These are phyloP conservation scores for Plenodomus biglobosus DNA, from an alignment of 2,329 filamentous ascomycete genomes.

Conservation along the genomic window DNA sequence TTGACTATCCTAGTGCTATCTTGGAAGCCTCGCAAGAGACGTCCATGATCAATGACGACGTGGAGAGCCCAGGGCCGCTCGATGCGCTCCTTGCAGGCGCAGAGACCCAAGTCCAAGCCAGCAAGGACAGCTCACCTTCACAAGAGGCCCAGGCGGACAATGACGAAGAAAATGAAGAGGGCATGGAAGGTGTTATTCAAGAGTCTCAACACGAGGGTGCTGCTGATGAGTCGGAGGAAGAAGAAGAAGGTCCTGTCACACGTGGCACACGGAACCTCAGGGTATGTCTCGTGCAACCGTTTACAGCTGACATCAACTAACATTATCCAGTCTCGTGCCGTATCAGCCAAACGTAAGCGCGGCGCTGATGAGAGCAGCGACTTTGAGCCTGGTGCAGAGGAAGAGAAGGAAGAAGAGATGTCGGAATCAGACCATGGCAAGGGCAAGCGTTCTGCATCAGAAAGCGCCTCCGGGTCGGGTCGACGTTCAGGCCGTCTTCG, in stretches of 20 bases:
- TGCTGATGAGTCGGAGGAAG: constrained; percentile 52
- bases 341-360: constrained; percentile 38
- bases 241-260: constrained; percentile 58
- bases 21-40: constrained; percentile 58
- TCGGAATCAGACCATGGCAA: constrained; percentile 55
- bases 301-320: constrained; percentile 18
- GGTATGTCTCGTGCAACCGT: constrained; percentile 11
- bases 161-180: constrained; percentile 13
- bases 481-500: constrained; percentile 57
- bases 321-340: constrained; percentile 29
- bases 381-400: constrained; percentile 62
- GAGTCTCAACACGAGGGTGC: constrained; percentile 46
- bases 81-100: constrained; percentile 38
- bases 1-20: constrained; percentile 51
- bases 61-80: constrained; percentile 34
- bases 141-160: constrained; percentile 39
- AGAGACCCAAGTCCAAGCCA: constrained; percentile 43
- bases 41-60: constrained; percentile 38
- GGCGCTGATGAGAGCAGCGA: constrained; percentile 62
- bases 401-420: constrained; percentile 57
- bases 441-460: constrained; percentile 42
- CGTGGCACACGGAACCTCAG: constrained; percentile 48
- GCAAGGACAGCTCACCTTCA: constrained; percentile 33
- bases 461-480: constrained; percentile 45
- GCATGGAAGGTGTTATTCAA: constrained; percentile 44